Evolutionary conservation across 2,329 filamentous ascomycete genomes (phyloP).

Genomic region (Colletotrichum trifolii): DNA sequence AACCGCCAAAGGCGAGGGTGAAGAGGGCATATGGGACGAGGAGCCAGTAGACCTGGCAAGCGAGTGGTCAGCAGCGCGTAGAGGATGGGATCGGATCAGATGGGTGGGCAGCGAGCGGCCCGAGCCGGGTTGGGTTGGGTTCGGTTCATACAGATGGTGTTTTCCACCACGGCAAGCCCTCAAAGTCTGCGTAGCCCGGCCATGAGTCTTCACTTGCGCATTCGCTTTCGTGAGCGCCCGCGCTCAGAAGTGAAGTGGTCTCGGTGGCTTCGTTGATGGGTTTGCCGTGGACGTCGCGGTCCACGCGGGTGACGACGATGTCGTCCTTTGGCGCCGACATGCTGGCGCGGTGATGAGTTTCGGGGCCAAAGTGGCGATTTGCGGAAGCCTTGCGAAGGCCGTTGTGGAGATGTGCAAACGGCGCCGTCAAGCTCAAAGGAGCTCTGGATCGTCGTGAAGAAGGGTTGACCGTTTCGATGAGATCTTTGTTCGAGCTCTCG

Average conservation of each 20-base stretch:
- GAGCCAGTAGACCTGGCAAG: constrained; percentile 80
- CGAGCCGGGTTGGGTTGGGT: constrained; percentile 38
- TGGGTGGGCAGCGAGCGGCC: constrained; percentile 18
- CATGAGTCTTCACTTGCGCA: constrained; percentile 49
- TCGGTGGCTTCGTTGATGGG: constrained; percentile 44
- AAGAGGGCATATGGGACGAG: constrained; percentile 83
- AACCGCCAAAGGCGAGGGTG: constrained; percentile 86
- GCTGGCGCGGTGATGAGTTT: background rate
- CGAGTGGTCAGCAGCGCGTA: no score
- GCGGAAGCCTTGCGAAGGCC: background rate
- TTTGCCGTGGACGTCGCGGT: constrained; percentile 20
- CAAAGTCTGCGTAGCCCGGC: constrained; percentile 68
- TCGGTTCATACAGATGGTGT: constrained; percentile 65
- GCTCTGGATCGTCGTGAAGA: background rate
- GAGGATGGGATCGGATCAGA: constrained; percentile 40
- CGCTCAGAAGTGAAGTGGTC: constrained; percentile 52
- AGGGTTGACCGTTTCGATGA: background rate
- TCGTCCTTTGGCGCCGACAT: constrained; percentile 33
- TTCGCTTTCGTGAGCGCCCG: constrained; percentile 39
- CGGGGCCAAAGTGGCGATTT: no score
- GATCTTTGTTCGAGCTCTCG: background rate
- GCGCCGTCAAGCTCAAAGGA: background rate
- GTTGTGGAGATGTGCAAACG: constrained; percentile 10
- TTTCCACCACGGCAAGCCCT: constrained; percentile 70
- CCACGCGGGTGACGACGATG: constrained; percentile 32